Base-by-base conservation (phyloP, 75 land plant species). In the Pinus taeda region DNA sequence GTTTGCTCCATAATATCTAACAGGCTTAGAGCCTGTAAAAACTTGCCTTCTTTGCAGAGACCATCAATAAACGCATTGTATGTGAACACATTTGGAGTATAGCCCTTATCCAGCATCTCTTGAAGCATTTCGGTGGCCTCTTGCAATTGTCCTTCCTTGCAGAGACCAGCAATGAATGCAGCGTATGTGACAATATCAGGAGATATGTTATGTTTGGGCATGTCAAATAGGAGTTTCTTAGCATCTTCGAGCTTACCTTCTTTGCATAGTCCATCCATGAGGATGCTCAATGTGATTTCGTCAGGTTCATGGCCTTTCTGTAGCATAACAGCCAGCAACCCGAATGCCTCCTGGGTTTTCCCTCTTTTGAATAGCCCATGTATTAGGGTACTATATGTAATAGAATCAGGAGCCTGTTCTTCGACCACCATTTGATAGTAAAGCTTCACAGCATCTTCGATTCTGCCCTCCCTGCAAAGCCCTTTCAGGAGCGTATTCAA, bases 221-320 rank as follows among this genome's bases (percentile, higher is more conserved):
- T 88, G 57, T 83, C 80, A 45, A 56, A 76, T 12, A 85, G 71
- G 29, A 83, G 56, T 30, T 66, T 45, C 15, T 79, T 83, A 26
- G 87, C 90, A 60, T 76, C 79, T 55, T 76, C 81, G 56, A 76
- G 36, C 39, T 57, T 14, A 17, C 73, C 67, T 56, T 37, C 33
- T 57, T 81, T 85, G 18, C 85, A 81, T 0, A 82, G 77, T 11
- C 87, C 82, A 57, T 83, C 59, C n/a, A 88, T 81, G n/a, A 88
- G 20, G 5, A 83, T 58, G 15, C 87, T 85, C 55, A 72, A 88
- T 14, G 77, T 70, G 71, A 88, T 81, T 24, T 83, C 81, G 83
- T 85, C 85, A 3, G 84, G 83, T n/a, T 76, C 60, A 11, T 76
- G 15, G 15, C 83, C 83, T 66, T 20, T n/a, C 6, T 73, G 59